Base-by-base conservation (phyloP, 192 early-diverging fungal species). In the Cladochytrium replicatum region DNA sequence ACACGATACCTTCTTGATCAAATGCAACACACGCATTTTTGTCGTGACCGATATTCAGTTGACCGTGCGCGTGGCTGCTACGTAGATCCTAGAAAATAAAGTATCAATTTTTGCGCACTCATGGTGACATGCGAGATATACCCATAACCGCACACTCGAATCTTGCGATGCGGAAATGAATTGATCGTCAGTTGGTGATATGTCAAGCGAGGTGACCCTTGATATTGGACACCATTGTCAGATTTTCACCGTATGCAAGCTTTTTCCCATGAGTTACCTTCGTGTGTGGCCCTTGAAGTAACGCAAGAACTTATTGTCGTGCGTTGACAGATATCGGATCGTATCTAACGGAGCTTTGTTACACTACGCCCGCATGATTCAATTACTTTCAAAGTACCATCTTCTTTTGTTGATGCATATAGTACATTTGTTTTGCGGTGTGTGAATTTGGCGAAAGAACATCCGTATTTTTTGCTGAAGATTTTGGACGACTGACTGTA, bases 401-500 rank as follows among this genome's bases (percentile, higher is more conserved):
- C 85, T 57, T 87, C 83, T 56, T 98, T 98, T 48, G 91, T 95
- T 3, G 93, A 96, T 6, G 88, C 86, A 58, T 96, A 86, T 23
- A 95, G 71, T 24, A 97, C 77, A 54, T 73, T 85, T 15, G 77
- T 84, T 6, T 66, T 52, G 38, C 76, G 67, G 63, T 91, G 88
- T 8, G 93, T 93, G 52, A 97, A 98, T 17, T 82, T 74, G 1
- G 88, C 90, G 23, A 91, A 60, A 27, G 81, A 70, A 43, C 90
- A 91, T 4, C 95, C 95, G 57, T 97, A 98, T 39, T 98, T 98
- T 71, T 95, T 93, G 58, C 87, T 91, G 58, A 77, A 91, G 9
- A 86, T 62, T 87, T 50, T 19, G 1, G 28, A 22, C 13, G 24
- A 27, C 13, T 26, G 13, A 19, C 17, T 48, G n/a, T 3, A 39